Evolutionary conservation across 805 yeast species (phyloP).

Genomic region (Vanderwaltozyma yarrowii): DNA sequence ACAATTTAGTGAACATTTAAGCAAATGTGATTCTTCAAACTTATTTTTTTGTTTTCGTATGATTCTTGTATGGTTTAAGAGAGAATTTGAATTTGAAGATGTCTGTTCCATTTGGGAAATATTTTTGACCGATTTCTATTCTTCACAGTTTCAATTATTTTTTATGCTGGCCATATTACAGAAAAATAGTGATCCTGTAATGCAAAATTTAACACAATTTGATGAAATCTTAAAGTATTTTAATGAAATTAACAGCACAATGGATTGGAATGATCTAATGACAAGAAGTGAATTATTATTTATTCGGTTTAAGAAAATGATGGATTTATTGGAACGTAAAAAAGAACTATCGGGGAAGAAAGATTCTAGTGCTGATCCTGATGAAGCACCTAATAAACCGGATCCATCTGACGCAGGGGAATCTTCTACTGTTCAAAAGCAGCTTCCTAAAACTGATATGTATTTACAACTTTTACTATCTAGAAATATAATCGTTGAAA

Average conservation of each 20-base stretch:
- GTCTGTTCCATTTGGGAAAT: conserved; percentile 85
- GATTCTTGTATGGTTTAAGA: conserved; percentile 90
- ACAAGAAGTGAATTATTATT: conserved; percentile 81
- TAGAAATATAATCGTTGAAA: conserved; percentile 51
- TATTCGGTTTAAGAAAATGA: conserved; percentile 67
- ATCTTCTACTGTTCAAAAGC: conserved; percentile 13
- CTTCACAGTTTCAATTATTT: conserved; percentile 82
- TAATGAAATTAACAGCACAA: conserved; percentile 74
- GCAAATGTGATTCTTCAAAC: conserved; percentile 79
- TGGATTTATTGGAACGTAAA: conserved; percentile 63
- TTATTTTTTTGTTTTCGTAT: conserved; percentile 90
- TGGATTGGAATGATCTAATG: conserved; percentile 66
- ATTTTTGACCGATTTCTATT: conserved; percentile 76
- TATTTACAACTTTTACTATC: conserved; percentile 50
- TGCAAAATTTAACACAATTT: conserved; percentile 62
- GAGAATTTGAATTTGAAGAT: conserved; percentile 77
- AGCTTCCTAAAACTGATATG: conserved; percentile 14
- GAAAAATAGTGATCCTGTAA: conserved; percentile 70
- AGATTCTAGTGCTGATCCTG: not conserved
- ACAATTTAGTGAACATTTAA: conserved; percentile 68
- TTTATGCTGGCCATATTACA: conserved; percentile 84
- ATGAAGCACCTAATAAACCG: too few relatives aligned
- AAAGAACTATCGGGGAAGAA: conserved; percentile 9
- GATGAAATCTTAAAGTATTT: conserved; percentile 89
- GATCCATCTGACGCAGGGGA: conserved; percentile 5